A percentile compares a stretch with the other conserved stretches of the same genome.
Evolutionary conservation across 495 filamentous ascomycete genomes (phyloP).

Genomic region (Venustampulla echinocandica): DNA sequence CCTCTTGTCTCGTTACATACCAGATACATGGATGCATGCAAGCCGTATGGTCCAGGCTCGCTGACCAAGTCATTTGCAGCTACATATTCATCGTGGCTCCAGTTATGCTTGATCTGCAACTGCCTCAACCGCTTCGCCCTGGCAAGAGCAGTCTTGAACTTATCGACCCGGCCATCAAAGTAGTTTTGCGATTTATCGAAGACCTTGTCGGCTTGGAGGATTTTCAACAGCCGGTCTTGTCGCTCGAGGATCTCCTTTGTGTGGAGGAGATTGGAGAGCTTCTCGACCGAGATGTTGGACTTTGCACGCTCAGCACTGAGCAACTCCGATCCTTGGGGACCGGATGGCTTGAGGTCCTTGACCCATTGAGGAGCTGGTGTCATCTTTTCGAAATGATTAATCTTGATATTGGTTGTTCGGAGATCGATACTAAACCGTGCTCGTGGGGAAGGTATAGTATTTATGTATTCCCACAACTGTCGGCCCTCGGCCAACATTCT

Average conservation of each 20-base stretch:
- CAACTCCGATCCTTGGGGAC: slow-evolving; percentile 52
- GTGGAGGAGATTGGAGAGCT: slow-evolving; percentile 53
- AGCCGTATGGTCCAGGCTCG: slow-evolving; percentile 58
- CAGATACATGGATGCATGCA: slow-evolving; percentile 62
- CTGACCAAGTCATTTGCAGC: slow-evolving; percentile 52
- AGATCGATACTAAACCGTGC: neutral
- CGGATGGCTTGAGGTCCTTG: slow-evolving; percentile 50
- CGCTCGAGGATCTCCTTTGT: slow-evolving; percentile 46
- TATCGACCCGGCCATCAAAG: slow-evolving; percentile 53
- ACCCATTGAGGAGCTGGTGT: slow-evolving; percentile 48
- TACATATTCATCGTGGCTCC: slow-evolving; percentile 52
- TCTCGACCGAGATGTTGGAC: slow-evolving; percentile 41
- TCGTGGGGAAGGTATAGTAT: slow-evolving; percentile 1
- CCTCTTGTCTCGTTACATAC: slow-evolving; percentile 7
- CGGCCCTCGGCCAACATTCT: slow-evolving; percentile 16
- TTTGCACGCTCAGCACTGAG: slow-evolving; percentile 50
- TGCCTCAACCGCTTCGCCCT: slow-evolving; percentile 58
- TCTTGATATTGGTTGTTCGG: slow-evolving; percentile 3
- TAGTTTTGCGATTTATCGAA: slow-evolving; percentile 67
- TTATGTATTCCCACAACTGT: slow-evolving; percentile 9
- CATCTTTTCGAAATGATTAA: slow-evolving; percentile 10
- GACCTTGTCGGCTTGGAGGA: slow-evolving; percentile 50
- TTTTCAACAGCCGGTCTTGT: slow-evolving; percentile 42
- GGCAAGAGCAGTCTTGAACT: slow-evolving; percentile 52
- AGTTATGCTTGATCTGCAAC: slow-evolving; percentile 50